Conservation (phyloP, 108 stramenopile genomes). For the Conticribra guillardii region DNA sequence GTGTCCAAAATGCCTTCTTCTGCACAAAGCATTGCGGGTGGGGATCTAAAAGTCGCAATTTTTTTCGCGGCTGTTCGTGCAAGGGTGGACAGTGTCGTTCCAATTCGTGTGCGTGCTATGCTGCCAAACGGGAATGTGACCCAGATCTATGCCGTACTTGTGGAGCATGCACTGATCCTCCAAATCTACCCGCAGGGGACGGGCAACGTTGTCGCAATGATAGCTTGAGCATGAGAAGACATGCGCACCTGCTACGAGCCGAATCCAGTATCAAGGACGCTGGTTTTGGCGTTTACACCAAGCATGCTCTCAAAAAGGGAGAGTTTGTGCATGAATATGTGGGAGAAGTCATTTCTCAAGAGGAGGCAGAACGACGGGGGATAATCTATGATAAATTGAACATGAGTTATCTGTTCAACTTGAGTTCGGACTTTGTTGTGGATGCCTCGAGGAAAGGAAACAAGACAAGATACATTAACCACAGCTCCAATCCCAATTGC, state of each 20-base stretch:
- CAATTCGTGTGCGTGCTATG: conserved; percentile 75
- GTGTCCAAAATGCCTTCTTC: conserved; percentile 68
- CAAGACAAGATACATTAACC: conserved; percentile 84
- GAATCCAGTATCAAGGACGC: conserved; percentile 64
- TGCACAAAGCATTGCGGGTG: conserved; percentile 83
- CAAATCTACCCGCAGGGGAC: conserved; percentile 43
- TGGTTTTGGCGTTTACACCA: conserved; percentile 86
- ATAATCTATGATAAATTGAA: conserved; percentile 76
- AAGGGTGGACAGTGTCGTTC: conserved; percentile 60
- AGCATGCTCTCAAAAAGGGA: conserved; percentile 67
- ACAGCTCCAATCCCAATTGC: conserved; percentile 75
- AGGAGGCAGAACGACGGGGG: conserved; percentile 87
- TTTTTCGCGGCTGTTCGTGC: conserved; percentile 79
- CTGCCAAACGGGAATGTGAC: conserved; percentile 83
- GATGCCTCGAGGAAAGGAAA: conserved; percentile 86
- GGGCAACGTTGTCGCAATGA: conserved; percentile 76
- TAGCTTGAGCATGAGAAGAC: conserved; percentile 70
- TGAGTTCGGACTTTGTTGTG: conserved; percentile 69
- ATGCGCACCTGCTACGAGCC: conserved; percentile 64
- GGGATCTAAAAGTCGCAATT: conserved; percentile 60
- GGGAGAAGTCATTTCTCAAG: conserved; percentile 83
- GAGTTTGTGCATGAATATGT: conserved; percentile 86
- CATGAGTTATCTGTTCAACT: conserved; percentile 81
- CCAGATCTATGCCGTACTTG: conserved; percentile 82
- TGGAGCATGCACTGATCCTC: conserved; percentile 66